Evolutionary conservation across 306 rosid genomes (phyloP), one percentile per base, ranked within the genome.

Genomic region (Quercus rubra): DNA sequence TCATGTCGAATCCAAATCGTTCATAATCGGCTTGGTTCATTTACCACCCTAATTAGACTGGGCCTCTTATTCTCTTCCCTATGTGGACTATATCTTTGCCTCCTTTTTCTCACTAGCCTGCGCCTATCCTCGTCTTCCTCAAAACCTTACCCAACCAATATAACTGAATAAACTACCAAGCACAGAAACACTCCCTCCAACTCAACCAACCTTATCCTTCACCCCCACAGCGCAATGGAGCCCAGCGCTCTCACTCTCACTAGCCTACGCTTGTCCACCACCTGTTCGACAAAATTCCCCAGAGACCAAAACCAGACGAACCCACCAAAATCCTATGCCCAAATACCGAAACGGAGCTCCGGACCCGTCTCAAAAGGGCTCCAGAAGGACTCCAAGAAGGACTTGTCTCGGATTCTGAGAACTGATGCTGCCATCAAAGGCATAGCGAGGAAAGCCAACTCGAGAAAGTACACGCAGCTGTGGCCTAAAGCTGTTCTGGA

Each of bases 401-500:
- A 89, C 12, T 78, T 94, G 11, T 94, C 97, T 18, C 90, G 91
- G 77, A 88, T 94, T 83, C 91, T 94, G 61, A 80, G 97, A 77
- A 94, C 91, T 1, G 98, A 94, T 74, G 91, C 97, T 8, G 97
- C 98, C 2, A 86, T 94, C n/a, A 80, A 27, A 70, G 91, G 91
- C 33, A 82, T 94, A 3, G 87, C 81, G 80, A 87, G 83, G 66
- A 94, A 94, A 80, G 90, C 84, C 5, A 88, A 86, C 56, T 91
- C 98, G 1, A 86, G 78, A 78, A 89, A 88, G 86, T 82, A 91
- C 79, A 87, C 73, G 8, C 92, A 85, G 49, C 83, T 94, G 1
- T 92, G 92, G 93, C 99, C 99, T 7, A 92, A 90, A 74, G 84
- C 97, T 52, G 90, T 94, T 79, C 84, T 94, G 75, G 93, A 92